Evolutionary conservation across 2,329 filamentous ascomycete genomes (phyloP), one percentile per base, ranked within the genome.

Genomic region (Helicocarpus griseus): DNA sequence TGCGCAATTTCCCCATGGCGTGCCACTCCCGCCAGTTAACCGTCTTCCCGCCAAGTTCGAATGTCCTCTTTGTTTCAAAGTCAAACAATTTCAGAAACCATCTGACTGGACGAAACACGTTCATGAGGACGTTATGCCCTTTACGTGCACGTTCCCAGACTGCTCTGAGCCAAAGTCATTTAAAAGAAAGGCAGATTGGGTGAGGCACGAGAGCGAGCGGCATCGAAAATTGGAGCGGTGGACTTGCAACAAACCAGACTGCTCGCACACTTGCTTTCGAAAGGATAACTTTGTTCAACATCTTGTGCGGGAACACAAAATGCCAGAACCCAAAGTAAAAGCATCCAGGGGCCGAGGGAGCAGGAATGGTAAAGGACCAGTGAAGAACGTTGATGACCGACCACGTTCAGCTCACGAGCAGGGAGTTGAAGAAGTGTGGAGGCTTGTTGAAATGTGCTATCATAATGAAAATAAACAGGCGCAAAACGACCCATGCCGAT

Each of bases 21-120:
- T 95, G 4, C 89, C 88, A 5, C 79, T 88, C 68, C 90, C 90
- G 5, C 89, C 88, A 1, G 85, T 88, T 2, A 77, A 74, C 53
- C 79, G 80, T 14, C 76, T 96, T 5, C 90, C 90, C 0, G 88
- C 89, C 3, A 83, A 91, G 62, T 91, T 95, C 55, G 90, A 96
- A 71, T 96, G 90, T 59, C 85, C 86, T 35, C 73, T 95, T 21
- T 95, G 90, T 70, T 95, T 88, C 72, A 81, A 84, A 59, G 78
- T 83, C 49, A 95, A 93, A 74, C 88, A 83, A 61, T 89, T 93
- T 60, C 81, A 84, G 60, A 95, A 95, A 67, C 90, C 89, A 14
- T 95, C 89, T 0, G 90, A 96, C 68, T 96, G 90, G 90, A 95
- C 89, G 1, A 95, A 96, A 66, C 90, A 96, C 63, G 87, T 96